Conservation (phyloP, 495 filamentous ascomycete species). For the Tuber magnatum region DNA sequence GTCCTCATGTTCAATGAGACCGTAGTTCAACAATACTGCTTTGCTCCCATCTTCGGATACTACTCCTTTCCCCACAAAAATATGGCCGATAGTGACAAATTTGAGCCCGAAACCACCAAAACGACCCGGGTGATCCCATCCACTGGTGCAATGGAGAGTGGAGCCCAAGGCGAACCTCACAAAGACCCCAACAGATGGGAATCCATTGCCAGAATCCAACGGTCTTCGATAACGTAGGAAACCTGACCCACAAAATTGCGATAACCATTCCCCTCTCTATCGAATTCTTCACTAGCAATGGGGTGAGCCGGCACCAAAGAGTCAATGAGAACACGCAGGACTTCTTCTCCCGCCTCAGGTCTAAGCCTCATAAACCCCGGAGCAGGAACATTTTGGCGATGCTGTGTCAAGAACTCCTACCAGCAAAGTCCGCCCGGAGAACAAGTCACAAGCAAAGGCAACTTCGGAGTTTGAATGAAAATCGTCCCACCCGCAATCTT, state of each 20-base stretch:
- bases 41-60: constrained; percentile 27
- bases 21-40: constrained; percentile 23
- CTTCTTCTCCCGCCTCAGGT: not conserved
- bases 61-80: constrained; percentile 9
- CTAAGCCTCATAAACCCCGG: not conserved
- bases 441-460: constrained; percentile 21
- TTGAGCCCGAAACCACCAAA: constrained; percentile 17
- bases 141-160: constrained; percentile 14
- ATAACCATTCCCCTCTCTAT: not conserved
- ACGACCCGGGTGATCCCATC: constrained; percentile 25
- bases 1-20: not conserved
- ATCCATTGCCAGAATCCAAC: constrained; percentile 1
- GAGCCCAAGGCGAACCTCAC: constrained; percentile 20
- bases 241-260: constrained; percentile 16
- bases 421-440: constrained; percentile 8
- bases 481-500: constrained; percentile 22
- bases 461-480: constrained; percentile 18
- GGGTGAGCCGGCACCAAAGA: not conserved
- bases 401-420: not conserved
- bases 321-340: not conserved
- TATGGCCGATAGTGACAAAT: constrained; percentile 23
- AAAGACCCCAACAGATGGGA: constrained; percentile 14
- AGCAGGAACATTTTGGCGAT: not conserved
- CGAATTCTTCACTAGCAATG: not conserved
- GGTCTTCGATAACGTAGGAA: constrained; percentile 20